These are phyloP conservation scores for Poa pratensis DNA, from an alignment of 176 grass and related monocot genomes.

Conservation along the genomic window DNA sequence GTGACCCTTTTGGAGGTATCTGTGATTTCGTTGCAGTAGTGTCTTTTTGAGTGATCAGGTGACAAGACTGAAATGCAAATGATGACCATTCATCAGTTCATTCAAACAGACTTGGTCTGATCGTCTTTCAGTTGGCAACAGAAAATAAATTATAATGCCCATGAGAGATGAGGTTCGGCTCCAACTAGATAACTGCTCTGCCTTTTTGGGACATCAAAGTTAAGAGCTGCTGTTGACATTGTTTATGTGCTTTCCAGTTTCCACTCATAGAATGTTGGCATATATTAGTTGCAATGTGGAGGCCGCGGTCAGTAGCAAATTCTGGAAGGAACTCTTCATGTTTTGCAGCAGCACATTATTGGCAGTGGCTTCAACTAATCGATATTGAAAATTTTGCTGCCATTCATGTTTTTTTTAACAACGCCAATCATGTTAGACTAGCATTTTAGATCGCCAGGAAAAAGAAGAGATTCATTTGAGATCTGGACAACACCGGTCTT, in stretches of 20 bases:
- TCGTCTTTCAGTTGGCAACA: too few relatives aligned
- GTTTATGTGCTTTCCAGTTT: neutral
- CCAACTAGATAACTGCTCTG: neutral
- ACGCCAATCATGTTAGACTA: neutral
- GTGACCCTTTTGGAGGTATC: neutral
- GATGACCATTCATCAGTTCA: neutral
- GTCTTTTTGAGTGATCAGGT: neutral
- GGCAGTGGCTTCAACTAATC: neutral
- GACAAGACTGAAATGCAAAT: neutral
- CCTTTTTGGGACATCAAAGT: neutral
- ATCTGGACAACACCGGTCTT: neutral
- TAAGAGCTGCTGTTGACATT: neutral
- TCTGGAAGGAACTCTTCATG: neutral
- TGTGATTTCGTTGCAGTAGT: neutral
- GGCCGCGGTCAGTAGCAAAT: neutral
- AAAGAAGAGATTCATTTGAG: neutral
- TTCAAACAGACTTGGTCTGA: neutral
- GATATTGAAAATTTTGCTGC: neutral
- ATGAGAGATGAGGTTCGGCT: neutral
- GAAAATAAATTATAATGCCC: too few relatives aligned
- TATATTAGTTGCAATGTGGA: neutral
- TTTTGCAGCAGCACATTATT: neutral
- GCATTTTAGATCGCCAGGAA: neutral
- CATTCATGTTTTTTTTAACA: neutral
- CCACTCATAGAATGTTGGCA: too few relatives aligned